Base-by-base conservation (phyloP, 176 grass and related monocot genomes). In the Dactylis glomerata region DNA sequence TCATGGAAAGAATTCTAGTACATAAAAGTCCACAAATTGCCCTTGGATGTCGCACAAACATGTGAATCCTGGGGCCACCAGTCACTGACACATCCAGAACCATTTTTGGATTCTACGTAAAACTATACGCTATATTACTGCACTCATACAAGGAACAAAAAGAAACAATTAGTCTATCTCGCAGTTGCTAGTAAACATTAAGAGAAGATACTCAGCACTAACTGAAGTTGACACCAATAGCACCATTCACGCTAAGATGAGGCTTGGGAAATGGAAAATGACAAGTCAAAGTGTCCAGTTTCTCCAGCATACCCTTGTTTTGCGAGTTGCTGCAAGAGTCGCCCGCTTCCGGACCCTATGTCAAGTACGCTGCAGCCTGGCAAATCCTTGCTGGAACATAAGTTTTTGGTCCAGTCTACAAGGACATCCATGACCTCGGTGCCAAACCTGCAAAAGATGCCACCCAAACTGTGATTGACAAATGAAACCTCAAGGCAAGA, bases 311-410 rank as follows among this genome's bases (percentile, higher is more conserved):
- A 98, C 96, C 96, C 96, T 86, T 95, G 96, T 72, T 98, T 98
- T 11, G 93, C 91, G 54, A 98, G 89, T 63, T 95, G 93, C 49
- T 95, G 93, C 81, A 94, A 69, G 59, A 98, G 91, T 51, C 85
- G 86, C 36, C 96, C 96, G 27, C 89, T 98, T 74, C 96, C 91
- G 32, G 91, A 94, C 61, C 96, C 96, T 1, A 98, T 87, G 79
- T 95, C 96, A 75, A 98, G 89, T 38, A 98, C 83, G 36, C 86
- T 86, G 78, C 89, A 90, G 77, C 85, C 88, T 5, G 80, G 83
- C 27, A 98, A 74, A 83, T 94, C 83, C 75, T 86, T 92, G 38
- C 78, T 49, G 24, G 68, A 79, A 74, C 93, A 98, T 77, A 95
- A 78, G 61, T 85, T 93, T 87, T 91, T 95, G 6, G 89, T 98